Base-by-base conservation (phyloP, 129 eudicot species). In the Helianthus tuberosus region DNA sequence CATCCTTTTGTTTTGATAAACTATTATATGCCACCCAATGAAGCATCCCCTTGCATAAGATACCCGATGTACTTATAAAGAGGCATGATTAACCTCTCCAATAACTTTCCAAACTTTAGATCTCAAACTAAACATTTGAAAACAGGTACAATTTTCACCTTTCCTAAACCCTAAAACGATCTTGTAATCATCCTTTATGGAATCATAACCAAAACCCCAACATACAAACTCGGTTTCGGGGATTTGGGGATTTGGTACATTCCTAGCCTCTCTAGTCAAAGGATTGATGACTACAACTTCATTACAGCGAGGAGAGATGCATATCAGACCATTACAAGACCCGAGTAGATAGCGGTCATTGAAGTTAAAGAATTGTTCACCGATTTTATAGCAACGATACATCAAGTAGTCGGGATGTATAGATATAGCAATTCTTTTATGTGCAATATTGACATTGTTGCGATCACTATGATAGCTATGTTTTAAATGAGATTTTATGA, bases 141-240 rank as follows among this genome's bases (percentile, higher is more conserved):
- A 57, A 68, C 12, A 5, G 13, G 63, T 59, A 54, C 9, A 3
- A 12, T 70, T 38, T n/a, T 47, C 64, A 36, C 17, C 69, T 60
- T 59, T 48, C 17, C 0, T 11, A 29, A 46, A 58, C 63, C 81
- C 81, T 36, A 68, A 17, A 6, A 68, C 2, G 11, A 77, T 68
- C 52, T 77, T 77, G 41, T 68, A 77, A 68, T 77, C 81, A 68
- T 77, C 75, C 1, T 29, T 44, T 10, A 50, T 57, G 50, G 81
- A 68, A 68, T 77, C 81, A 59, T 58, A 77, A 41, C 81, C 75
- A 55, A 67, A 76, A 57, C 74, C 74, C 27, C 62, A 57, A 57
- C 80, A 76, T 13, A 44, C n/a, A 1, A 5, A 16, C 23, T 20
- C 17, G 4, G 3, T 12, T 10, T 66, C 20, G 2, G 13, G 35